Base-by-base conservation (phyloP, 352 stramenopile species). In the Phytophthora tentaculata region DNA sequence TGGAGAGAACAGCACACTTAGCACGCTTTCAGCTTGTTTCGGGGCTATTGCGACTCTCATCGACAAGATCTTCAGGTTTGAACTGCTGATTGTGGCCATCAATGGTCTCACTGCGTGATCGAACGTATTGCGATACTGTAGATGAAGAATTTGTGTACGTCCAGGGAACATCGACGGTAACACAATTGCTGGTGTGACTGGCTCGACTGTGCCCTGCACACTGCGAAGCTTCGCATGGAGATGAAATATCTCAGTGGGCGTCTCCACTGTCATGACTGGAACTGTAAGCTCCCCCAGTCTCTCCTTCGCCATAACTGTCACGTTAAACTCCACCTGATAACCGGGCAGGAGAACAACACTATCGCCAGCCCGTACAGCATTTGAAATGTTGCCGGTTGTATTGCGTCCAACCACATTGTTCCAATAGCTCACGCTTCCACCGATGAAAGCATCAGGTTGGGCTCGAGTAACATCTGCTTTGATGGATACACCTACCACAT, bases 91-190 rank as follows among this genome's bases (percentile, higher is more conserved):
- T 14, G 56, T 69, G 10, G 66, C 56, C 23, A 49, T 44, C 43
- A 78, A 58, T 29, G 61, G 45, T 9, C 49, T 69, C 16, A 86
- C 64, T 14, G 54, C 47, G 55, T 88, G 77, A 1, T 68, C 51
- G 13, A 88, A 86, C 7, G 75, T 80, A 56, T 77, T 88, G 13
- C 60, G 59, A 69, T 83, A 88, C 7, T 70, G 50, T 8, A 88
- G n/a, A 12, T 77, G 68, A 44, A 83, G 45, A 37, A 76, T 19
- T 24, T 65, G 23, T 0, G 57, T 71, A 28, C 64, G 67, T 1
- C 77, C 80, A 8, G 73, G 69, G 50, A 86, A 86, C 69, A 76
- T 72, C 4, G 77, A 61, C 12, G 69, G 64, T n/a, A 84, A 52
- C 24, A 74, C 19, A 29, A 86, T 61, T 7, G 64, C 39, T 19